Base-by-base conservation (phyloP, 768 basidiomycete genomes). In the Fistulinella prunicolor region DNA sequence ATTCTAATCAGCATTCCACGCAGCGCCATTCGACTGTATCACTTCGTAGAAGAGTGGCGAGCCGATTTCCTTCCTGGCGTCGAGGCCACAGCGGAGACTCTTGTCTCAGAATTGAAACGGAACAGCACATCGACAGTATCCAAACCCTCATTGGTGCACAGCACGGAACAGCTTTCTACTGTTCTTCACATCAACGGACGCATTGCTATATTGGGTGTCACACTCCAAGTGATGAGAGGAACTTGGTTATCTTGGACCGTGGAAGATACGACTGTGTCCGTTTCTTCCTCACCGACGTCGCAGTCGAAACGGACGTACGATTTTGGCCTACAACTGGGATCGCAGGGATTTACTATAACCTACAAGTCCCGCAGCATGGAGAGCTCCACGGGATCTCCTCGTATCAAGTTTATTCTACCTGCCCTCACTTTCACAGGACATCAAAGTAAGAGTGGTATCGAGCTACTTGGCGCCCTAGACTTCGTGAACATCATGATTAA, bases 231-330 rank as follows among this genome's bases (percentile, higher is more conserved):
- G 34, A 89, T 92, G 85, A 87, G 84, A 51, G 89, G 88, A 17
- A 92, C 89, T 1, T 93, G 89, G 89, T 66, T 92, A 26, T 83
- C 86, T 8, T 90, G 84, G 86, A 78, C 83, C 47, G 67, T 82
- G 19, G 70, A 77, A 46, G 69, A 81, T 42, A 74, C 71, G 0
- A 65, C 80, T 8, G 66, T 64, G 2, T 82, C 81, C 56, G 34
- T 77, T 23, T 72, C 76, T 36, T 76, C 73, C 21, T 64, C 72
- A 1, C 63, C 63, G 14, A 46, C 60, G 23, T 60, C 61, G 16
- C 53, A 59, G 26, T 65, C 70, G 9, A 70, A 66, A 36, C 51
- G 62, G 38, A 61, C 59, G 9, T 70, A 73, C 45, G 65, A 72
- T 3, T 87, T 88, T 60, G 90, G 88, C 8, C 54, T 87, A 14